Conservation (phyloP, 768 basidiomycete genomes). For the Leucocoprinus sp. region DNA sequence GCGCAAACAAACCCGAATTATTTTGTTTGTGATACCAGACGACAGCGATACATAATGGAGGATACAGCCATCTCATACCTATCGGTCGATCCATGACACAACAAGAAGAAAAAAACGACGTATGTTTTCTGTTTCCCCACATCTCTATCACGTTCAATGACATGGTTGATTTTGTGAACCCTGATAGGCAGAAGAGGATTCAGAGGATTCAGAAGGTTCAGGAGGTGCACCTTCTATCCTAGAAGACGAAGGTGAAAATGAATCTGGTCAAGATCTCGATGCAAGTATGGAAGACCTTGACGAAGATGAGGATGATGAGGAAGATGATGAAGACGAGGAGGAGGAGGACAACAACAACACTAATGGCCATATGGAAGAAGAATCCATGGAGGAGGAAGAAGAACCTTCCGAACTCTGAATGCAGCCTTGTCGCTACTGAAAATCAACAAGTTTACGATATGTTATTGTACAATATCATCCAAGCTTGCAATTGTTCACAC, state of each 20-base stretch:
- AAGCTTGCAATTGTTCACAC: not conserved
- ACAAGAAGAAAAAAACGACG: constrained; percentile 82
- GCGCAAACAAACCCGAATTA: too few species aligned
- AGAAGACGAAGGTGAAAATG: constrained; percentile 44
- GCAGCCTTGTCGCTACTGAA: not conserved
- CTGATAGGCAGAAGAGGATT: constrained; percentile 11
- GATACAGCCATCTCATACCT: constrained; percentile 60
- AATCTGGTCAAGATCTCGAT: constrained; percentile 47
- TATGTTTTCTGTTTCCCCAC: constrained; percentile 26
- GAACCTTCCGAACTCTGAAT: constrained; percentile 28
- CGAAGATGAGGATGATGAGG: constrained; percentile 36
- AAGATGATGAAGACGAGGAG: constrained; percentile 31
- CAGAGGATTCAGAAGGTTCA: constrained; percentile 39
- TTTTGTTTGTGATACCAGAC: constrained; percentile 31
- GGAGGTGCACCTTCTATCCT: constrained; percentile 33
- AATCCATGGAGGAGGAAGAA: constrained; percentile 39
- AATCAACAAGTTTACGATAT: not conserved
- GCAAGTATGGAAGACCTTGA: constrained; percentile 55
- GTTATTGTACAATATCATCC: constrained; percentile 6
- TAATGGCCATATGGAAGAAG: constrained; percentile 34
- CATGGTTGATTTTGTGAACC: not conserved
- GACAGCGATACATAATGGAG: constrained; percentile 52
- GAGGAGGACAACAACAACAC: too few species aligned
- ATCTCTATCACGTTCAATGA: too few species aligned
- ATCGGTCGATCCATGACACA: constrained; percentile 68